Base-by-base conservation (phyloP, 1,284 basidiomycete genomes). In the Mycosarcoma mackinlayi region DNA sequence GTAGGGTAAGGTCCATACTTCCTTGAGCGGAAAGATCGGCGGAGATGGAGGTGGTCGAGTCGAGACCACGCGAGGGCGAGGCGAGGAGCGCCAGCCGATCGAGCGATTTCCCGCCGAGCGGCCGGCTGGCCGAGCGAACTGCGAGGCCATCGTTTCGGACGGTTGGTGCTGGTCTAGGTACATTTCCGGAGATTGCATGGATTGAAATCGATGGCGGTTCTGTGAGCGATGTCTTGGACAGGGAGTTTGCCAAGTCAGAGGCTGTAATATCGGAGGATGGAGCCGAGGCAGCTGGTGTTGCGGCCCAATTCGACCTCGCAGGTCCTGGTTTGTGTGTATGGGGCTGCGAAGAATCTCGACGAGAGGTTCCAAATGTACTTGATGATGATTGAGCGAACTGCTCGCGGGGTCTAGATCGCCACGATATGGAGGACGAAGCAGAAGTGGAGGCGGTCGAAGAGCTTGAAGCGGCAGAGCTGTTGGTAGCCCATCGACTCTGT, bases 11-110 rank as follows among this genome's bases (percentile, higher is more conserved):
- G 34, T 66, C 57, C 60, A 67, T 58, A 21, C 49, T 56, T 0
- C 58, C 66, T 18, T 71, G 68, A 0, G 53, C 24, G 9, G 54
- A 49, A 10, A 71, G 48, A 6, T 46, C 42, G 7, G 49, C 40
- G 33, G 59, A 66, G 19, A 71, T 34, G 16, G 39, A 25, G 7
- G 46, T 9, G 48, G 48, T 16, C 11, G 55, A 47, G 27, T 74
- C 72, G 24, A 70, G 54, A 2, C 72, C 72, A 6, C 72, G 62
- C 1, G 59, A 63, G 25, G 72, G 72, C 0, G 67, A 71, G 4
- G 72, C 72, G 23, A 74, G 67, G 8, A 74, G 60, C 0, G 66
- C 53, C 13, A 74, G 52, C 7, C 62, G 51, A 35, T 74, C 63
- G 18, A 74, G 49, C 14, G 44, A 33, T 23, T 70, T 67, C 21